Evolutionary conservation across 208 protist species (phyloP).

Genomic region (Balamuthia mandrillaris): DNA sequence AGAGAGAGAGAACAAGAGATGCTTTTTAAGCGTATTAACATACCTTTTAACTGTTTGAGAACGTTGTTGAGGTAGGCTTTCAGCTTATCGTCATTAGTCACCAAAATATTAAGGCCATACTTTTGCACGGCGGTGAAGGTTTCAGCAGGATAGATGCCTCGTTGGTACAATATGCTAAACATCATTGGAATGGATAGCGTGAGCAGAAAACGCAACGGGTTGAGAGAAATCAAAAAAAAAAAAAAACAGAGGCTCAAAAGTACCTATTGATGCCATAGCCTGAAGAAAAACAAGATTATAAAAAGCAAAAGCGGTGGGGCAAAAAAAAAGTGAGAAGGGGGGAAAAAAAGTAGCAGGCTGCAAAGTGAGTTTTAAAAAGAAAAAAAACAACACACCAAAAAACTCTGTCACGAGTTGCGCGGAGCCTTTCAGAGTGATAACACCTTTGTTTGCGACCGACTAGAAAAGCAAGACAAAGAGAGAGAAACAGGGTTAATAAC

Average conservation of each 20-base stretch:
- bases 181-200: too few relatives aligned
- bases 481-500: too few relatives aligned
- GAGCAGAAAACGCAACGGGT: neutral
- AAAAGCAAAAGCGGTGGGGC: too few relatives aligned
- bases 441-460: constrained; percentile 32
- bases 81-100: constrained; percentile 89
- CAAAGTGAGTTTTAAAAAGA: too few relatives aligned
- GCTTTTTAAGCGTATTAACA: neutral
- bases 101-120: constrained; percentile 90
- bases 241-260: neutral
- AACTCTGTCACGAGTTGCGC: constrained; percentile 96
- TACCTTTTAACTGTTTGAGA: constrained; percentile 86
- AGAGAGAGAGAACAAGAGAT: neutral
- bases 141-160: constrained; percentile 95
- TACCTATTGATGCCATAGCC: constrained; percentile 72
- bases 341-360: too few relatives aligned
- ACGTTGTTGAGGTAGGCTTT: constrained; percentile 90
- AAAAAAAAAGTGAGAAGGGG: too few relatives aligned
- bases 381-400: too few relatives aligned
- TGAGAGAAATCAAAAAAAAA: neutral
- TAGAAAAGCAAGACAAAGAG: neutral
- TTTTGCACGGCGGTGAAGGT: constrained; percentile 86
- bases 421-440: constrained; percentile 92
- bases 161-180: constrained; percentile 85
- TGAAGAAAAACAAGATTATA: too few relatives aligned